Evolutionary conservation across 2,329 filamentous ascomycete genomes (phyloP).

Genomic region (Fusarium sp.): DNA sequence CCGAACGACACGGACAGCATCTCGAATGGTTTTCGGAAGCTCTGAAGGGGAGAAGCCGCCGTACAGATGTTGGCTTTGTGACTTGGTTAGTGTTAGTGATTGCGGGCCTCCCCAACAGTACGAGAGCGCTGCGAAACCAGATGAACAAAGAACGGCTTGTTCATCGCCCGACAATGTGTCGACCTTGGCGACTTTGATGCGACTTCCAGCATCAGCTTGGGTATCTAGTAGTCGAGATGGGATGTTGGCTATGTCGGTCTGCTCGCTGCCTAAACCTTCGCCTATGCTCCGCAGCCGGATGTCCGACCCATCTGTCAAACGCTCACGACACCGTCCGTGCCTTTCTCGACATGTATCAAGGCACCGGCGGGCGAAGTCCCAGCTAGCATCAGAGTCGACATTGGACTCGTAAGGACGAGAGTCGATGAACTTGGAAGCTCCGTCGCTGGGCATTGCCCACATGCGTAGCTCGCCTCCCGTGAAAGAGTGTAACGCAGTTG

Average conservation of each 20-base stretch:
- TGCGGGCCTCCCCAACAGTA: neutral
- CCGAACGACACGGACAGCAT: neutral
- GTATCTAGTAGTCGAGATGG: neutral
- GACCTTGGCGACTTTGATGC: neutral
- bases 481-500: neutral
- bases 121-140: neutral
- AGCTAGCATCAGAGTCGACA: neutral
- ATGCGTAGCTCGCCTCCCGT: neutral
- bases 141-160: neutral
- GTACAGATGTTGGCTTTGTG: neutral
- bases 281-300: too few relatives aligned
- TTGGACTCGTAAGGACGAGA: neutral
- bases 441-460: neutral
- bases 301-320: neutral
- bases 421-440: neutral
- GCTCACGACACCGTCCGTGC: neutral
- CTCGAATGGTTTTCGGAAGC: neutral
- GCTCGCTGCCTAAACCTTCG: neutral
- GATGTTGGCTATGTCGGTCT: neutral
- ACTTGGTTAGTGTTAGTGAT: neutral
- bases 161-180: neutral
- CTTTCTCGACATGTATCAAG: neutral
- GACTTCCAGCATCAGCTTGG: neutral
- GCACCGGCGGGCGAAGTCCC: neutral
- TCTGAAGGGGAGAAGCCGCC: neutral